Percentiles rank a stretch among this genome's conserved stretches.
phyloP scores from a whole-genome alignment of 2,329 filamentous ascomycete genomes.

The Fusarium concolor region DNA sequence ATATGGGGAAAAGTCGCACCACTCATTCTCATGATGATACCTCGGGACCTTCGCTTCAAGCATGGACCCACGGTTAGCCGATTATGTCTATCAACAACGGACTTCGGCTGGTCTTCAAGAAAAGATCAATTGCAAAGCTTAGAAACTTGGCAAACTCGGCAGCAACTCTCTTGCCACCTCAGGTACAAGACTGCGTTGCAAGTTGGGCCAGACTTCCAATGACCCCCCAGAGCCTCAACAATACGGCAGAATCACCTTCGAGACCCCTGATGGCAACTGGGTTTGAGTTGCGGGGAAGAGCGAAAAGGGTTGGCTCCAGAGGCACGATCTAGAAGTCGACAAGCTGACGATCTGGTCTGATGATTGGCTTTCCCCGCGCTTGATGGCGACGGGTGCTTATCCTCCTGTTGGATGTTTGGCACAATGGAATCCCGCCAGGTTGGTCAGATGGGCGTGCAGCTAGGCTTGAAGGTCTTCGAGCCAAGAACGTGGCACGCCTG shows the following conservation, averaged over 20 bases:
- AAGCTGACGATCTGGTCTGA: conserved; percentile 24
- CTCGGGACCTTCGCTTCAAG: not conserved
- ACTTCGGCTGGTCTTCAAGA: not conserved
- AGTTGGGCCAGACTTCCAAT: conserved; percentile 1
- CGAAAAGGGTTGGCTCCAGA: conserved; percentile 9
- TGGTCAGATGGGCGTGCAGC: conserved; percentile 29
- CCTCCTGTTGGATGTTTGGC: conserved; percentile 18
- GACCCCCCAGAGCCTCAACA: not conserved
- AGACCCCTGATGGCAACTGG: conserved; percentile 36
- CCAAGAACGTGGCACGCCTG: conserved; percentile 36
- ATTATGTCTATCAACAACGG: not conserved
- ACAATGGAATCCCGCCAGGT: conserved; percentile 20
- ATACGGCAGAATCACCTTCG: conserved; percentile 11
- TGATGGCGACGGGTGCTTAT: conserved; percentile 28
- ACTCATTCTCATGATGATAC: conserved; percentile 22
- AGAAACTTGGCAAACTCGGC: not conserved
- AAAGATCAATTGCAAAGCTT: conserved; percentile 1
- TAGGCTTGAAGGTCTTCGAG: conserved; percentile 27
- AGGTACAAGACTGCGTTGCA: not conserved
- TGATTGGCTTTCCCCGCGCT: conserved; percentile 35
- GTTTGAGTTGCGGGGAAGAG: conserved; percentile 29
- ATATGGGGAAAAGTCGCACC: conserved; percentile 32
- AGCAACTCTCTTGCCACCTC: conserved; percentile 12
- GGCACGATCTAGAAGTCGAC: conserved; percentile 19
- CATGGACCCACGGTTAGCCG: conserved; percentile 31